These are phyloP conservation scores for Ophiostoma quercus DNA, from an alignment of 2,329 filamentous ascomycete species.

Conservation along the genomic window DNA sequence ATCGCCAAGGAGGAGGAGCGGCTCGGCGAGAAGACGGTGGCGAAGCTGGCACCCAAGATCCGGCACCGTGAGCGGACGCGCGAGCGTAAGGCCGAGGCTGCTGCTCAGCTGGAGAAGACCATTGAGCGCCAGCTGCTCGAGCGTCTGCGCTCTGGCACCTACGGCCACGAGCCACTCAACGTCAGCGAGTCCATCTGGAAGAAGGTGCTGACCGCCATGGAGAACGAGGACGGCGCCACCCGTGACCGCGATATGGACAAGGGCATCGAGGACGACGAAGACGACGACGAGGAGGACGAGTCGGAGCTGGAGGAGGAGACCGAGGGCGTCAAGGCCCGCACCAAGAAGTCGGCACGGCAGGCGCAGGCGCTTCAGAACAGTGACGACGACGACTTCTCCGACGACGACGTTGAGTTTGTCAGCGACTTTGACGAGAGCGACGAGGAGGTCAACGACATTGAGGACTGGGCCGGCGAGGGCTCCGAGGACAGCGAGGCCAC, in stretches of 20 bases:
- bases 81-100: slow-evolving; percentile 64
- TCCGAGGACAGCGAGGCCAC: slow-evolving; percentile 56
- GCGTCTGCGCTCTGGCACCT: slow-evolving; percentile 82
- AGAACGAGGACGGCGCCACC: slow-evolving; percentile 76
- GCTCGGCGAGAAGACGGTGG: slow-evolving; percentile 80
- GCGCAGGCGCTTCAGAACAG: slow-evolving; percentile 30
- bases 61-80: slow-evolving; percentile 67
- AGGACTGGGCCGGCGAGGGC: slow-evolving; percentile 85
- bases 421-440: slow-evolving; percentile 84
- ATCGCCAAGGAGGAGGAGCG: slow-evolving; percentile 85
- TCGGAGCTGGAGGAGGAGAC: slow-evolving; percentile 66
- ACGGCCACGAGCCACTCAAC: slow-evolving; percentile 90
- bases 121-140: slow-evolving; percentile 95
- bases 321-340: slow-evolving; percentile 39
- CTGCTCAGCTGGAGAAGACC: slow-evolving; percentile 89
- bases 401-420: slow-evolving; percentile 77
- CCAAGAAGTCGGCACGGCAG: slow-evolving; percentile 18
- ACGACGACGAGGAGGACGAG: slow-evolving; percentile 56
- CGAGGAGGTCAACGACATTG: slow-evolving; percentile 71
- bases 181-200: slow-evolving; percentile 95
- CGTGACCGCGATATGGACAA: slow-evolving; percentile 85
- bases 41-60: slow-evolving; percentile 87
- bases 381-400: slow-evolving; percentile 67
- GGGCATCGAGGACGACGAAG: slow-evolving; percentile 69
- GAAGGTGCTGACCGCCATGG: slow-evolving; percentile 86